Percentiles rank a stretch among this genome's conserved stretches.
These are phyloP conservation scores for Colletotrichum trifolii DNA, from an alignment of 2,329 filamentous ascomycete genomes.

Conservation along the genomic window DNA sequence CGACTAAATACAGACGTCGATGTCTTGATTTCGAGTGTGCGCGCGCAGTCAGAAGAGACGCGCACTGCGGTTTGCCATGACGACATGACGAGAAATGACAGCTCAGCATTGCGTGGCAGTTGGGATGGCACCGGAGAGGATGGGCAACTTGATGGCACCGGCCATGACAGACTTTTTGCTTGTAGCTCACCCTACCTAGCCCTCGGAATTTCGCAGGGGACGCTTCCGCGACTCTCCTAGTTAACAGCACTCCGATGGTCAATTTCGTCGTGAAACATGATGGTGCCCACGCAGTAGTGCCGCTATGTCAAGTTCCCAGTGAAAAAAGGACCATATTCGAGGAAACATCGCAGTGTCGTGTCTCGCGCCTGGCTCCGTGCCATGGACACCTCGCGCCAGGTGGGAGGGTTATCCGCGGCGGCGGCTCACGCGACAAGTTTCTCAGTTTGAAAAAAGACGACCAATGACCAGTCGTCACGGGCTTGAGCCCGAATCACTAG, in stretches of 20 bases:
- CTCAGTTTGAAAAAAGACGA: background rate
- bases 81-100: conserved; percentile 28
- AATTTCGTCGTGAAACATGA: conserved; percentile 3
- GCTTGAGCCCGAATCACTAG: background rate
- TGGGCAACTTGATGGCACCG: conserved; percentile 21
- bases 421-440: conserved; percentile 3
- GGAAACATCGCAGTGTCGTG: no score
- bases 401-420: no score
- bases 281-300: no score
- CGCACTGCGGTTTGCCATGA: conserved; percentile 21
- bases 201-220: conserved; percentile 27
- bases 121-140: conserved; percentile 18
- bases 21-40: background rate
- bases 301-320: no score
- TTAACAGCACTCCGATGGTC: conserved; percentile 6
- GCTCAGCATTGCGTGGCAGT: conserved; percentile 33
- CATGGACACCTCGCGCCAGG: background rate
- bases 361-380: background rate
- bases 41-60: conserved; percentile 5
- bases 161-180: conserved; percentile 16
- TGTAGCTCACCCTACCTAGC: conserved; percentile 10
- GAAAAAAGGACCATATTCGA: no score
- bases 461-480: background rate
- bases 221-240: conserved; percentile 13
- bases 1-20: conserved; percentile 23